Base-by-base conservation (phyloP, 495 filamentous ascomycete genomes). In the Penicillium lividum region DNA sequence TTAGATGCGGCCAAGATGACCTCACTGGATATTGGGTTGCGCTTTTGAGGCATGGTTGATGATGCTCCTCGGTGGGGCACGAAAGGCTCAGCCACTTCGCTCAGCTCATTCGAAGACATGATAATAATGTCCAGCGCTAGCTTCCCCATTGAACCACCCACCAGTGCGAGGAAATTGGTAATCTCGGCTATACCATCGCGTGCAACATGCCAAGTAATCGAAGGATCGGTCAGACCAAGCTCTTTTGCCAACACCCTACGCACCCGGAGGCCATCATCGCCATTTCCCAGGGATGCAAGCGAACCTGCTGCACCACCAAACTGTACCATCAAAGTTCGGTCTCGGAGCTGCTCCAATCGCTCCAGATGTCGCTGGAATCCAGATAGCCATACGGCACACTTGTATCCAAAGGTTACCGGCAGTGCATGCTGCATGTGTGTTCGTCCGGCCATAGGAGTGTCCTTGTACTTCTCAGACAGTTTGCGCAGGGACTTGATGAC, bases 41-140 rank as follows among this genome's bases (percentile, higher is more conserved):
- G 69, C 64, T 80, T 81, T 60, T 81, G 78, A 15, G 77, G 78
- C 78, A 81, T 81, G 0, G 78, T 81, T 0, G 72, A 76, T 8
- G 74, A 78, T 5, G 77, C 74, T 5, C 78, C 78, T 18, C 78
- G 68, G 56, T 80, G 77, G 5, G 75, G 76, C 5, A 79, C 76
- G 53, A 79, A 81, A 1, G 78, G 77, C 45, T 81, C 78, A 4
- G 72, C 68, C 27, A 80, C 73, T 51, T 81, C 78, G 28, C 69
- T 67, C 0, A 79, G 55, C 56, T 81, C 78, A 49, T 77, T 80
- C 0, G 75, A 77, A 7, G 71, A 77, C 77, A 80, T 81, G 64
- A 79, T 67, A 18, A 79, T 80, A 1, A 81, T 46, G 58, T 81
- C 78, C 28, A 77, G 65, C 1, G 78, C 78, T n/a, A 81, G 59